Base-by-base conservation (phyloP, 257 asterid species). In the Linderniella brevidens region DNA sequence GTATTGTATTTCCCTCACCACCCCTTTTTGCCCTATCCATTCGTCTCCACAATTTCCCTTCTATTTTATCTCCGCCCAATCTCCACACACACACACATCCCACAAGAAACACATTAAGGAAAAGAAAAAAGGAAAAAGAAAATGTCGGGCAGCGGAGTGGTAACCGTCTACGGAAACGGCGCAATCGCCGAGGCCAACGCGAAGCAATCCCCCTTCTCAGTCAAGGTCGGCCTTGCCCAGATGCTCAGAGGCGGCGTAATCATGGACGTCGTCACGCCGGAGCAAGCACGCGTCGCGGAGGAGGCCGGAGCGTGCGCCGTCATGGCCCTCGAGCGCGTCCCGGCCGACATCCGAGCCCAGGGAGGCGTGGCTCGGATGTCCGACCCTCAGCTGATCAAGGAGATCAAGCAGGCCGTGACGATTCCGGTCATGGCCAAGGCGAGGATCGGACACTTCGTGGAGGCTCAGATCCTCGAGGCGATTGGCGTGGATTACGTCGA, bases 341-440 rank as follows among this genome's bases (percentile, higher is more conserved):
- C 87, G 17, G 87, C 82, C 46, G 82, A 77, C 52, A 77, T 74
- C 57, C 69, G 77, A 17, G 76, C 86, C 0, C 82, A 76, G 35
- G 86, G 86, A 19, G 86, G 82, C 52, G 86, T 77, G 11, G 87
- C 88, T 39, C 75, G 83, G 12, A 74, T 74, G 83, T 71, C 88
- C 49, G 88, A 78, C 56, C 88, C 83, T 1, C 76, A 74, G 41
- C 59, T 77, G 4, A 74, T 77, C 38, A 74, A 74, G 56, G 88
- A 78, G 8, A 74, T 78, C 46, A 74, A 74, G 53, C 80, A 62
- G 60, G 83, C 88, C 4, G 88, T 78, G 0, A 78, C 83, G 8
- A 78, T 78, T 40, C 88, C 88, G 1, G 88, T 74, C 12, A 77
- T 77, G 87, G 88, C 83, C 4, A 78, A 74, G 57, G 88, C 80